Conservation (phyloP, 2,329 filamentous ascomycete species). For the Seiridium cupressi region DNA sequence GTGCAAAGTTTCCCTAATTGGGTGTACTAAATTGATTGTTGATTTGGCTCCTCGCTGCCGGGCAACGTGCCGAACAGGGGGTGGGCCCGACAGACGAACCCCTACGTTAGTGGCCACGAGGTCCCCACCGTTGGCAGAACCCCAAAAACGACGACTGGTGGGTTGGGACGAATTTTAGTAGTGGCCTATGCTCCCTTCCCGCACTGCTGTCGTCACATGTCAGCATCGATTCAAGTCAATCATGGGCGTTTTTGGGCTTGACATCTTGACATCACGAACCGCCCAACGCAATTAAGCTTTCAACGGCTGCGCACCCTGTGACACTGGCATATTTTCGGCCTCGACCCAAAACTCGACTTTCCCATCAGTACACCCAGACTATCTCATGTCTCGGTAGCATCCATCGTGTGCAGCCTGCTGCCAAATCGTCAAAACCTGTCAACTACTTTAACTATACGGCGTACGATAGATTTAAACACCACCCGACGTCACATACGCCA, state of each 20-base stretch:
- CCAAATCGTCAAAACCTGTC: not conserved
- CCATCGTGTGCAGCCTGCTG: not conserved
- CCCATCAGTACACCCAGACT: not conserved
- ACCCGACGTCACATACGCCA: slow-evolving; percentile 32
- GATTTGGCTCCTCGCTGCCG: not conserved
- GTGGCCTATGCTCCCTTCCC: not conserved
- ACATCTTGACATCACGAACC: not conserved
- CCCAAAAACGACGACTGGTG: not conserved
- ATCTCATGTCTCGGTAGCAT: not conserved
- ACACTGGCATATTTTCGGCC: not conserved
- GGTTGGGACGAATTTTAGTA: not conserved
- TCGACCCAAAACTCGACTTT: not conserved
- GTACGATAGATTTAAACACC: no score
- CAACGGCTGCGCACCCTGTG: not conserved
- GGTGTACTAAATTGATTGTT: not conserved
- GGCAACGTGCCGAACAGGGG: not conserved
- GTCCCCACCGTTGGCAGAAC: not conserved
- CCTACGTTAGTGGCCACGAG: no score
- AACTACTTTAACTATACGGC: not conserved
- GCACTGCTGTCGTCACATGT: not conserved
- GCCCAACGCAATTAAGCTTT: not conserved
- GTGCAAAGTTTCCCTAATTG: not conserved
- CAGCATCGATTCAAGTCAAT: not conserved
- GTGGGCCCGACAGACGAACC: not conserved
- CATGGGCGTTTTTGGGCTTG: not conserved